These are phyloP conservation scores for Malus hybrid DNA, from an alignment of 331 rosid genomes.

Conservation along the genomic window DNA sequence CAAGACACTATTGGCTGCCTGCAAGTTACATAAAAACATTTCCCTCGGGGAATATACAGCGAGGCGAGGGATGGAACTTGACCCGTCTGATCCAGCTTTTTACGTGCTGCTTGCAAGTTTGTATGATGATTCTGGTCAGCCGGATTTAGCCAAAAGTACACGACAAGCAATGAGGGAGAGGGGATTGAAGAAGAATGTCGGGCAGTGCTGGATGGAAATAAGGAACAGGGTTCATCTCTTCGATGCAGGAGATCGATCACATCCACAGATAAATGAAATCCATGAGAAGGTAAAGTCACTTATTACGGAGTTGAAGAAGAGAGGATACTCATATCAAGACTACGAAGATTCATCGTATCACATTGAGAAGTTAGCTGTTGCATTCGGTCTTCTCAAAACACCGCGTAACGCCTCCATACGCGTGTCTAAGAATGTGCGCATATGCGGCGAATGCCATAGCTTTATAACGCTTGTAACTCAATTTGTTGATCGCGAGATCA, in stretches of 20 bases:
- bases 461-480: slow-evolving; percentile 25
- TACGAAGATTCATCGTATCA: slow-evolving; percentile 19
- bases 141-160: slow-evolving; percentile 44
- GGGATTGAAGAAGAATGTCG: slow-evolving; percentile 43
- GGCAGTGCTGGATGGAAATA: slow-evolving; percentile 41
- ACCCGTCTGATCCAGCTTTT: slow-evolving; percentile 51
- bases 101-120: slow-evolving; percentile 51
- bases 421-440: slow-evolving; percentile 15
- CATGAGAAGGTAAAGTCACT: slow-evolving; percentile 32
- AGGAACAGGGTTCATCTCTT: slow-evolving; percentile 38
- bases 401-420: slow-evolving; percentile 29
- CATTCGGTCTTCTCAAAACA: slow-evolving; percentile 39
- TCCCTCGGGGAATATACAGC: slow-evolving; percentile 57
- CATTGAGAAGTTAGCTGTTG: slow-evolving; percentile 42
- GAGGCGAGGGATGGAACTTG: slow-evolving; percentile 51
- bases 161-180: slow-evolving; percentile 47
- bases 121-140: slow-evolving; percentile 40
- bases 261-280: slow-evolving; percentile 28
- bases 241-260: slow-evolving; percentile 32
- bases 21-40: slow-evolving; percentile 46
- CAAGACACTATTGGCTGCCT: slow-evolving; percentile 54
- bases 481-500: slow-evolving; percentile 13
- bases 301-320: slow-evolving; percentile 26
- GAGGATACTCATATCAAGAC: slow-evolving; percentile 28
- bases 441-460: slow-evolving; percentile 31